Base-by-base conservation (phyloP, 441 rosid genomes). In the Jatropha multifida region DNA sequence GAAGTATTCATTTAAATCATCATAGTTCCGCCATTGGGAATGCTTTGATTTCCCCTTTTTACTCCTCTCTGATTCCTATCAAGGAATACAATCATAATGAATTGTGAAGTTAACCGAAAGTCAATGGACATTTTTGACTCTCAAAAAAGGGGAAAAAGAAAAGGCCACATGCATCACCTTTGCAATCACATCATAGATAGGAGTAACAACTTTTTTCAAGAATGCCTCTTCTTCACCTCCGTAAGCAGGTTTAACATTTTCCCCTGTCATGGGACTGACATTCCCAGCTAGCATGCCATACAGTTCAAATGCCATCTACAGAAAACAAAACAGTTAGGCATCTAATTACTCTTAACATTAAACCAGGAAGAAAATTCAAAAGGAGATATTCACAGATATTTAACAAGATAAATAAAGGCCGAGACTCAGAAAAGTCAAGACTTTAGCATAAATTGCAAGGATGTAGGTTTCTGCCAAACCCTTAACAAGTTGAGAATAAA, bases 11-110 rank as follows among this genome's bases (percentile, higher is more conserved):
- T 96, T 96, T 77, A 94, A 77, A 86, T 96, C 99, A 85, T 96
- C 99, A 80, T 96, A 96, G 75, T 96, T 96, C 77, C 99, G 94
- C 99, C 99, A 96, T 58, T 94, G 97, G 13, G 99, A 96, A 80
- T 96, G 99, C 87, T 94, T 96, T 77, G 99, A 96, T 80, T 77
- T 92, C 74, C 98, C 98, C 73, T 51, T 84, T 79, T 86, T 85
- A 85, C 95, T 92, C 84, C 87, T 88, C 82, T 87, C 85, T 64
- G 99, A 91, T 87, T 96, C 99, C 99, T 96, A 80, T 65, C 56
- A 82, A 74, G 80, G 58, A 78, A 37, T 5, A 27, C 23, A 72
- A 63, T 23, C 18, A 55, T 11, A 60, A 49, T 37, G 20, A 23
- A 51, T 5, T 72, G 61, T 26, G 52, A 61, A 55, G 63, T 23